Evolutionary conservation across 2,329 filamentous ascomycete species (phyloP).

Genomic region (Coniochaeta sp.): DNA sequence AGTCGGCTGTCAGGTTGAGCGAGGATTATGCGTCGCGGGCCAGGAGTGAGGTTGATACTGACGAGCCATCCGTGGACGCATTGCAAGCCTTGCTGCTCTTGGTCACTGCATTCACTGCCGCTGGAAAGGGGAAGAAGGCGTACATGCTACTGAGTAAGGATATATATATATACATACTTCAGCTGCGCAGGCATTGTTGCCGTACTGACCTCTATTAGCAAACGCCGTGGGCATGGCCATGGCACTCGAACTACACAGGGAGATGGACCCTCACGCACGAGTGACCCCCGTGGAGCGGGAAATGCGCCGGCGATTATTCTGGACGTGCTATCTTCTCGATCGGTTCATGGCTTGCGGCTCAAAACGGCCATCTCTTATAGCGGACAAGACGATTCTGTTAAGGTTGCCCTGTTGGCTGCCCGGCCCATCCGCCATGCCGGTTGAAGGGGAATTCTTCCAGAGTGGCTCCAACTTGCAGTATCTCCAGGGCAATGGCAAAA

Average conservation of each 20-base stretch:
- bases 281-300: conserved; percentile 65
- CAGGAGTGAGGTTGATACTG: conserved; percentile 64
- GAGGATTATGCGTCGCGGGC: conserved; percentile 68
- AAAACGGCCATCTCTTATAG: conserved; percentile 71
- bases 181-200: not conserved
- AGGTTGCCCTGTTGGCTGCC: conserved; percentile 69
- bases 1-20: conserved; percentile 59
- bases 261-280: conserved; percentile 56
- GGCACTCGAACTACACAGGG: conserved; percentile 73
- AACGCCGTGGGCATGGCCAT: conserved; percentile 76
- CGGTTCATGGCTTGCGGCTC: conserved; percentile 78
- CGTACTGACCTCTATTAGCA: conserved; percentile 34
- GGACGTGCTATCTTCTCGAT: conserved; percentile 83
- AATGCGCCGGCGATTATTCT: conserved; percentile 73
- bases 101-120: conserved; percentile 67
- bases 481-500: conserved; percentile 60
- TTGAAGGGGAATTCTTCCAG: conserved; percentile 77
- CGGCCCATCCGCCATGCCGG: conserved; percentile 48
- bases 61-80: conserved; percentile 73
- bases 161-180: conserved; percentile 2
- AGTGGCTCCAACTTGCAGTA: conserved; percentile 71
- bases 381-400: conserved; percentile 68
- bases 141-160: conserved; percentile 73
- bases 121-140: conserved; percentile 74
- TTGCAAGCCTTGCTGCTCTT: conserved; percentile 71